Percentiles rank a stretch among this genome's conserved stretches.
These are phyloP conservation scores for Orobanche coerulescens DNA, from an alignment of 257 asterid genomes.

Conservation along the genomic window DNA sequence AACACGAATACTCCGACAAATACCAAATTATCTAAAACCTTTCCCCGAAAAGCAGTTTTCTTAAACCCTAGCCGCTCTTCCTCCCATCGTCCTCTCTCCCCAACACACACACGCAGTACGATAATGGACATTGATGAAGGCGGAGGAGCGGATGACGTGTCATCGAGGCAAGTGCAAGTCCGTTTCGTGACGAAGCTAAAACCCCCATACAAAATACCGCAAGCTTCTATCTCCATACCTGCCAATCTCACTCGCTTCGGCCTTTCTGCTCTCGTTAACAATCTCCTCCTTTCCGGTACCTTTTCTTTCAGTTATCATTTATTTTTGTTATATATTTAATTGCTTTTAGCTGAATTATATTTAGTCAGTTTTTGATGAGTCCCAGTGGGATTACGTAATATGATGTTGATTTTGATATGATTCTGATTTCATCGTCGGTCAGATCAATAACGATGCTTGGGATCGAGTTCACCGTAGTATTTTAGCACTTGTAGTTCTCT, in stretches of 20 bases:
- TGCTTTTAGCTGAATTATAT: not conserved
- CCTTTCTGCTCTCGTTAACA: constrained; percentile 63
- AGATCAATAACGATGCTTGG: too few species aligned
- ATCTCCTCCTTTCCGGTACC: constrained; percentile 54
- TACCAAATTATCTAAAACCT: not conserved
- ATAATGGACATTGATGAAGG: constrained; percentile 46
- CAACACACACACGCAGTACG: not conserved
- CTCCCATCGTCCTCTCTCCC: not conserved
- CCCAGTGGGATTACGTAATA: not conserved
- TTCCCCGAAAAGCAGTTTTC: not conserved
- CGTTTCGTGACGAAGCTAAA: constrained; percentile 69
- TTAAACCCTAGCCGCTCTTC: constrained; percentile 31
- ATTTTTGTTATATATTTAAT: not conserved
- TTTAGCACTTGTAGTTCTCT: too few species aligned
- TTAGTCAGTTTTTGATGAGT: not conserved
- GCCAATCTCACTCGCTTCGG: constrained; percentile 62
- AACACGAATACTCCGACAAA: not conserved
- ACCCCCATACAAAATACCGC: constrained; percentile 41
- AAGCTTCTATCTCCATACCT: constrained; percentile 66
- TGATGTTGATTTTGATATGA: not conserved
- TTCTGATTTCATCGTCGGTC: not conserved
- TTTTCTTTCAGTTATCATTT: not conserved
- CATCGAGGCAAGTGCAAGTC: constrained; percentile 56
- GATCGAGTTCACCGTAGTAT: too few species aligned
- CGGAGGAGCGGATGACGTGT: constrained; percentile 33